Base-by-base conservation (phyloP, 164 flowering plant species). In the Dillenia suffruticosa region DNA sequence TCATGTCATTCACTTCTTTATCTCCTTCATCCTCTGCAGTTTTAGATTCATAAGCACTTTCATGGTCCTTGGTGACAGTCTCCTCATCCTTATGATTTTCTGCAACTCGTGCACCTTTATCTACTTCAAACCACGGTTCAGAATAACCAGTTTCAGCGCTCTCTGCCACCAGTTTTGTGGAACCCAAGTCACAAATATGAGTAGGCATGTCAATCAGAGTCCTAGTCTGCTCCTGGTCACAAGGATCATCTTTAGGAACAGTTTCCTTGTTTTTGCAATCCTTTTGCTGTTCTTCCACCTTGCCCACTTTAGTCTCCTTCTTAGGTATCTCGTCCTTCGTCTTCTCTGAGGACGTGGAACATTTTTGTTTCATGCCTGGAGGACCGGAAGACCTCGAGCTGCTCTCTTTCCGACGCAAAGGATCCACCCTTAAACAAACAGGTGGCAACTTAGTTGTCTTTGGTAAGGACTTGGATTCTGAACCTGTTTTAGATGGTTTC, bases 361-460 rank as follows among this genome's bases (percentile, higher is more conserved):
- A 5, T 49, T 66, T 68, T 26, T 19, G 68, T 58, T 72, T 77
- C 7, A 44, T 49, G 53, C 70, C 66, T 43, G 84, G 79, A 63
- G 89, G 84, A 58, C 84, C 82, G 15, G 80, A 80, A 46, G 90
- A 81, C 59, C 85, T 75, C 44, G 85, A 79, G 40, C 62, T 68
- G 1, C 79, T 74, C 57, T 73, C 86, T 77, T 61, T 85, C 70
- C 62, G 77, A 8, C 85, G 86, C 64, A 83, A 57, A 14, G 95
- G 97, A 65, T 88, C 95, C 48, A 88, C 80, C 62, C 95, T 77
- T 54, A 90, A 67, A 60, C 95, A 86, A 61, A 90, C 82, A 54
- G 92, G 92, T 59, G 95, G 86, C 17, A 88, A 59, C 67, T 82
- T 82, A 2, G 87, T 68, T 17, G 72, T 46, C 56, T 82, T 87